Base-by-base conservation (phyloP, 2,329 filamentous ascomycete species). In the Colletotrichum sp. region DNA sequence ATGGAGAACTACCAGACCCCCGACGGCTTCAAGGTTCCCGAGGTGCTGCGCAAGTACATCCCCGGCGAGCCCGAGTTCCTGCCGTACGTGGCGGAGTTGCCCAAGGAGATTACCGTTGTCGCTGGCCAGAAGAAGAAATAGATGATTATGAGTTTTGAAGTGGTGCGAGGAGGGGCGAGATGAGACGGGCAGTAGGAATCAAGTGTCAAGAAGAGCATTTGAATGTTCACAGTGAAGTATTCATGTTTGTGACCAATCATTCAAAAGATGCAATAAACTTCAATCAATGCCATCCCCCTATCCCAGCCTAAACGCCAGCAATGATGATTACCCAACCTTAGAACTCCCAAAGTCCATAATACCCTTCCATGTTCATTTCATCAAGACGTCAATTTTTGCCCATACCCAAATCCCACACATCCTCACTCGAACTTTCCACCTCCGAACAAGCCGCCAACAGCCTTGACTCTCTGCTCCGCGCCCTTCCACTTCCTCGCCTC, bases 1-100 rank as follows among this genome's bases (percentile, higher is more conserved):
- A 91, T 99, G 52, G 97, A 99, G 87, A 99, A 98, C 87, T 98
- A 96, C 86, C 97, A 99, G 88, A 97, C 93, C 1, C 93, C 96
- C 81, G 94, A 96, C 89, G 95, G 95, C 77, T 89, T 97, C 80
- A 90, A 91, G 73, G 93, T 98, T 38, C 96, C 96, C 1, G 94
- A 96, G 85, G 93, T 94, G 61, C 90, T 98, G 76, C 92, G 95
- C 80, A 96, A 96, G 86, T 98, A 97, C 84, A 93, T 98, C 67
- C 96, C 96, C 3, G 96, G 96, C 38, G 90, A 95, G 55, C 96
- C 95, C 2, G 95, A 96, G 66, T 98, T 98, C 85, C 89, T 99
- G 77, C 94, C 95, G 3, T 99, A 94, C 83, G 92, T 93, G 70
- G 97, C 96, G 87, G 96, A 98, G 79, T 88, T 96, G 48, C 93